phyloP scores from a whole-genome alignment of 2,329 filamentous ascomycete genomes.

The Fusarium buxicola region DNA sequence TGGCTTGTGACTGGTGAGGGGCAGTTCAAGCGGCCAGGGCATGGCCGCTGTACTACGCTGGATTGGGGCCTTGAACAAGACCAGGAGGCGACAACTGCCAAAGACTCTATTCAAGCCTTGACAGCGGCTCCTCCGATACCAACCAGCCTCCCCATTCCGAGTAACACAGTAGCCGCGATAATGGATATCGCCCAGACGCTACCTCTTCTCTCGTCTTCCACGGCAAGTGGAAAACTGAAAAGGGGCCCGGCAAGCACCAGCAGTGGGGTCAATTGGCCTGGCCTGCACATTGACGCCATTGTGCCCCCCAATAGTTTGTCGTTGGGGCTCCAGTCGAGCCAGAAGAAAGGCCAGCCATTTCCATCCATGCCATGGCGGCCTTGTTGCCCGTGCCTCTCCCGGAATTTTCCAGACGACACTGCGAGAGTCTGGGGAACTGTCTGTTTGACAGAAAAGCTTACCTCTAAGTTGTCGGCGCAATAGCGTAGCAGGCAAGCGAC shows the following conservation, averaged over 20 bases:
- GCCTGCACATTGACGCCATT: conserved; percentile 31
- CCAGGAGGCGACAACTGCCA: not conserved
- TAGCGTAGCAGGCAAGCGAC: not conserved
- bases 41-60: not conserved
- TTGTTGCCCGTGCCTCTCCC: not conserved
- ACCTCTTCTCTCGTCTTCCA: conserved; percentile 4
- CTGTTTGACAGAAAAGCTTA: conserved; percentile 22
- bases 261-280: conserved; percentile 26
- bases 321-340: conserved; percentile 5
- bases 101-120: not conserved
- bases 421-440: conserved; percentile 14
- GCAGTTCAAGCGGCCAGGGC: conserved; percentile 9
- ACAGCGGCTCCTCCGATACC: not conserved
- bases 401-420: conserved; percentile 1
- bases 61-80: not conserved
- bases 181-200: conserved; percentile 8
- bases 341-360: not conserved
- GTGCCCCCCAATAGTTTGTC: conserved; percentile 12
- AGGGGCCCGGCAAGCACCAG: conserved; percentile 8
- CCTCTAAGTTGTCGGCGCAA: conserved; percentile 23
- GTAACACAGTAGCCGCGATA: too few species aligned
- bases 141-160: too few species aligned
- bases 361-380: too few species aligned
- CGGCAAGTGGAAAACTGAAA: not conserved
- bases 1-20: conserved; percentile 31